Evolutionary conservation across 495 filamentous ascomycete species (phyloP).

Genomic region (Podospora bellae-mahoneyi): DNA sequence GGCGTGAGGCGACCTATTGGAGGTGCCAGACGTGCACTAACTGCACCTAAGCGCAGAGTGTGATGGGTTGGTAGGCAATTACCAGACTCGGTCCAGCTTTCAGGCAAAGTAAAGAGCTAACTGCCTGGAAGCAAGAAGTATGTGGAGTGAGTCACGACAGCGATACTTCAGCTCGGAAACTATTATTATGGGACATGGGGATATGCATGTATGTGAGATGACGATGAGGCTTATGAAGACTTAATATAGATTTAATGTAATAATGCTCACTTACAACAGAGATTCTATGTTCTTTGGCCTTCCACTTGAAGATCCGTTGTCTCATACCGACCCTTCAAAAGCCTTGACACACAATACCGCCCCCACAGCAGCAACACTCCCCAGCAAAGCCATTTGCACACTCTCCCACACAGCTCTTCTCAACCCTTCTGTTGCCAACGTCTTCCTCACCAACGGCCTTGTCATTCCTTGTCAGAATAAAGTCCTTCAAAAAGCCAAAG

Average conservation of each 20-base stretch:
- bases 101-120: too few species aligned
- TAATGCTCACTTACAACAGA: background rate
- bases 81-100: background rate
- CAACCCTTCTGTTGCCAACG: conserved; percentile 20
- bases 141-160: too few species aligned
- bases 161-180: too few species aligned
- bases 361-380: conserved; percentile 61
- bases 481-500: conserved; percentile 71
- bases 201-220: background rate
- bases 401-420: conserved; percentile 40
- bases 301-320: background rate
- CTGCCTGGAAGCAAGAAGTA: too few species aligned
- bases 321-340: conserved; percentile 41
- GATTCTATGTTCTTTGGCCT: background rate
- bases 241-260: background rate
- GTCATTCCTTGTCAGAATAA: conserved; percentile 5
- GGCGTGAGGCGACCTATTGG: background rate
- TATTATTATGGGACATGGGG: background rate
- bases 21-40: conserved; percentile 1
- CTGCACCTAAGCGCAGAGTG: background rate
- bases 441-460: conserved; percentile 22
- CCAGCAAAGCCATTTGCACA: conserved; percentile 63
- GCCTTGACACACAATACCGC: conserved; percentile 63
- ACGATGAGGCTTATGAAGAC: background rate
- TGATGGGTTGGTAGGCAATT: background rate